A percentile compares a stretch with the other conserved stretches of the same genome.
Evolutionary conservation across 371 early-diverging fungal species (phyloP).

Genomic region (Apophysomyces trapeziformis): DNA sequence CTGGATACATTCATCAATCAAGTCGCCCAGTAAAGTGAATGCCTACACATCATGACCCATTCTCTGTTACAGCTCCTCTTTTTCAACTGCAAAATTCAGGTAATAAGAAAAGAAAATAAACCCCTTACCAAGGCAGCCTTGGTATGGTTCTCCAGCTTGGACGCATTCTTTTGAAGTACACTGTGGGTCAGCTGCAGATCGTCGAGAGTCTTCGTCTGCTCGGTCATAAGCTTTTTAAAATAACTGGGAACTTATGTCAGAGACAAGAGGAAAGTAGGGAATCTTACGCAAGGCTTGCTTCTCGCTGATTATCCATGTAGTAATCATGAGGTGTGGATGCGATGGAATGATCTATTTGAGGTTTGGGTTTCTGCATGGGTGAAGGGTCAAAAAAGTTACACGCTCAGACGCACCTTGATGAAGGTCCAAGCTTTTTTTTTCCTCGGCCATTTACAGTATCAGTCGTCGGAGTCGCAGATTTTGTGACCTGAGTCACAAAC

Average conservation of each 20-base stretch:
- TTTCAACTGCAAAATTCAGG: too few species aligned
- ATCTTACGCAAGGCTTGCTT: constrained; percentile 22
- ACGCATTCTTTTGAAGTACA: constrained; percentile 30
- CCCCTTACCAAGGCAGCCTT: constrained; percentile 33
- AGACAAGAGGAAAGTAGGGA: neutral
- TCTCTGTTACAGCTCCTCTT: neutral
- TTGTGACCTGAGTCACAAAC: too few species aligned
- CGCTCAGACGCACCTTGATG: constrained; percentile 1
- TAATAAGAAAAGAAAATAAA: too few species aligned
- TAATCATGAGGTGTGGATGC: constrained; percentile 4
- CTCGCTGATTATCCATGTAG: constrained; percentile 18
- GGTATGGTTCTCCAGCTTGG: constrained; percentile 9
- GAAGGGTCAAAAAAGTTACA: neutral
- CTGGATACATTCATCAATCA: constrained; percentile 69
- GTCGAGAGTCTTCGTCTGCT: constrained; percentile 43
- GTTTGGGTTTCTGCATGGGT: constrained; percentile 22
- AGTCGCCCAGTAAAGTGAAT: constrained; percentile 51
- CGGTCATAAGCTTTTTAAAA: constrained; percentile 41
- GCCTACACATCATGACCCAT: constrained; percentile 27
- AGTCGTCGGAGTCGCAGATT: too few species aligned
- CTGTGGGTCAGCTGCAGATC: constrained; percentile 42
- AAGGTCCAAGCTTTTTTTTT: neutral
- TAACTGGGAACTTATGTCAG: constrained; percentile 21
- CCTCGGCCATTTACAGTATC: neutral
- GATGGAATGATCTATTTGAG: constrained; percentile 2